These are phyloP conservation scores for Quillaja saponaria DNA, from an alignment of 306 rosid genomes.

Conservation along the genomic window DNA sequence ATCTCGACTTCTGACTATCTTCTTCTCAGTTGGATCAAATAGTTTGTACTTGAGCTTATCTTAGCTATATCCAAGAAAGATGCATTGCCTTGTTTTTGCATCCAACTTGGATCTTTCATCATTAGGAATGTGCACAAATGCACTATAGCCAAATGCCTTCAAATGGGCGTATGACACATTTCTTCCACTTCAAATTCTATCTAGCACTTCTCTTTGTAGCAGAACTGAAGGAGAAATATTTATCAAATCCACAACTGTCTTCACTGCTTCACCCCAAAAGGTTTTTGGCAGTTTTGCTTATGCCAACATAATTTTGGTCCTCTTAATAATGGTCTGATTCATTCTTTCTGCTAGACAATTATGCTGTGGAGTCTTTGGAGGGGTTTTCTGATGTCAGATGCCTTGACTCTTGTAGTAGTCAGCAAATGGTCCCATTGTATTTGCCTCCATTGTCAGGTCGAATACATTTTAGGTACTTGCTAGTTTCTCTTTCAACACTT, in stretches of 20 bases:
- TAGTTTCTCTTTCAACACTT: background rate
- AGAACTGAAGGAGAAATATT: background rate
- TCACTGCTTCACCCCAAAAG: conserved; percentile 1
- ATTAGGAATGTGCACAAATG: background rate
- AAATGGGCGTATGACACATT: background rate
- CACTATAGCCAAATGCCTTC: background rate
- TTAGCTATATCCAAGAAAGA: background rate
- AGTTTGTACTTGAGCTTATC: background rate
- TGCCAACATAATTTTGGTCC: background rate
- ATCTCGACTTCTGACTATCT: background rate
- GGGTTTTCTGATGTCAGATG: background rate
- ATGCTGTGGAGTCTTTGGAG: conserved; percentile 5
- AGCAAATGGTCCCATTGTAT: background rate
- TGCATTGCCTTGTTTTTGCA: background rate
- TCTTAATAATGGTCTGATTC: background rate
- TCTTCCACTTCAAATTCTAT: background rate
- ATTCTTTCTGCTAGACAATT: background rate
- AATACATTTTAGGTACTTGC: background rate
- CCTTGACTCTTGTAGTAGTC: background rate
- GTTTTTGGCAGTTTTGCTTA: conserved; percentile 8
- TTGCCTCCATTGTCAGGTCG: background rate
- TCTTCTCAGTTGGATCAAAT: background rate
- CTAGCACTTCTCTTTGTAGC: background rate
- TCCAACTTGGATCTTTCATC: background rate
- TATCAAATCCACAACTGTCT: background rate